Evolutionary conservation across 2,329 filamentous ascomycete species (phyloP).

Genomic region (Sporothrix protearum): DNA sequence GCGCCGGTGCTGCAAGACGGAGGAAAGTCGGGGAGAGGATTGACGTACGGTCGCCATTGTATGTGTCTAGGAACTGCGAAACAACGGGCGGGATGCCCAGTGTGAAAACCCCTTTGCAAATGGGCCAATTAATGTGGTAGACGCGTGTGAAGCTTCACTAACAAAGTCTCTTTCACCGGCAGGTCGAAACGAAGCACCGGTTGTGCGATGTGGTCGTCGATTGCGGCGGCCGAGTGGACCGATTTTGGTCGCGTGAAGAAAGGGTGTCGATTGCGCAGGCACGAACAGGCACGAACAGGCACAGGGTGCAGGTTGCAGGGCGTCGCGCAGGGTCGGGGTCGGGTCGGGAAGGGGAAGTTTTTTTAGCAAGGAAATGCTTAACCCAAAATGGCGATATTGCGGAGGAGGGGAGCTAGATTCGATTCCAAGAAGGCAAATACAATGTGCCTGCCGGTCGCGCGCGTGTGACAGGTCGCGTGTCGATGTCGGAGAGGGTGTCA

Average conservation of each 20-base stretch:
- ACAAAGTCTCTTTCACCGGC: neutral
- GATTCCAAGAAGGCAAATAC: neutral
- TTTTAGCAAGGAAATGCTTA: slow-evolving; percentile 20
- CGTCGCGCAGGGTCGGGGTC: neutral
- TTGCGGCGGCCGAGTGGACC: neutral
- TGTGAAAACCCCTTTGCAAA: neutral
- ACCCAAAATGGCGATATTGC: slow-evolving; percentile 21
- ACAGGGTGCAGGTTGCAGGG: neutral
- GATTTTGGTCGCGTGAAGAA: slow-evolving; percentile 16
- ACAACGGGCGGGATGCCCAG: neutral
- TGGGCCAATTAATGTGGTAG: neutral
- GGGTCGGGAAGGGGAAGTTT: slow-evolving; percentile 11
- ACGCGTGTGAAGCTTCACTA: neutral
- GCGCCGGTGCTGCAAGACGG: neutral
- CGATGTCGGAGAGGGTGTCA: neutral
- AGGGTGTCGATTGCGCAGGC: slow-evolving; percentile 10
- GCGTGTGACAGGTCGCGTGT: slow-evolving; percentile 3
- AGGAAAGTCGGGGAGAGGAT: neutral
- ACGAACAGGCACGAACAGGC: neutral
- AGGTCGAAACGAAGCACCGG: neutral
- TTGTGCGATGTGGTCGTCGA: slow-evolving; percentile 1
- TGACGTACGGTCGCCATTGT: slow-evolving; percentile 13
- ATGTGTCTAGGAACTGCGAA: neutral
- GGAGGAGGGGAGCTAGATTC: slow-evolving; percentile 14
- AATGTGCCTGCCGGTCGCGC: neutral